These are phyloP conservation scores for Knufia fluminis DNA, from an alignment of 2,329 filamentous ascomycete genomes.

Conservation along the genomic window DNA sequence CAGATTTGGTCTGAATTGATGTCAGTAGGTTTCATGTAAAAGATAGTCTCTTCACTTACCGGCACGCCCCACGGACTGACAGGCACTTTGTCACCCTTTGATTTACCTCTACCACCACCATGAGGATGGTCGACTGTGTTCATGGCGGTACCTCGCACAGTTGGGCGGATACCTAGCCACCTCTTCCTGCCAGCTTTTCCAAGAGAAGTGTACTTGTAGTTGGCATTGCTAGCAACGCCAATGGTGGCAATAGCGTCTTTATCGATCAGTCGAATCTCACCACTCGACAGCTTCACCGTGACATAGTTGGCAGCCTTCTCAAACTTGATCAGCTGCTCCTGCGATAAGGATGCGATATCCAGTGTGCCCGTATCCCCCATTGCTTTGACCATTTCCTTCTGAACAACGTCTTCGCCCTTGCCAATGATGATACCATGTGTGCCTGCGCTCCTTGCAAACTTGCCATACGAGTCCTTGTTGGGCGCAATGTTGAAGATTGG, in stretches of 20 bases:
- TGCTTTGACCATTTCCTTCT: slow-evolving; percentile 25
- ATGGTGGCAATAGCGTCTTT: slow-evolving; percentile 92
- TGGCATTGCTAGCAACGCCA: slow-evolving; percentile 84
- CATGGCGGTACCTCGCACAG: slow-evolving; percentile 96
- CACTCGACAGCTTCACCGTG: slow-evolving; percentile 78
- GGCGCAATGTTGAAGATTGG: slow-evolving; percentile 81
- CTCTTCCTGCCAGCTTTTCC: slow-evolving; percentile 91
- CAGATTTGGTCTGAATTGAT: slow-evolving; percentile 42
- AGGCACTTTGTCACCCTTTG: slow-evolving; percentile 92
- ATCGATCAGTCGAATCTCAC: slow-evolving; percentile 80
- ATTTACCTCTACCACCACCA: slow-evolving; percentile 97
- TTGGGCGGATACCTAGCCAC: slow-evolving; percentile 90
- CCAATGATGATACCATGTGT: slow-evolving; percentile 82
- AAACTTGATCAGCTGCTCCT: slow-evolving; percentile 31
- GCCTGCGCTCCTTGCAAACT: slow-evolving; percentile 90
- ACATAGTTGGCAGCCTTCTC: slow-evolving; percentile 66
- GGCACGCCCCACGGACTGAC: slow-evolving; percentile 94
- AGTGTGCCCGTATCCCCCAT: slow-evolving; percentile 17
- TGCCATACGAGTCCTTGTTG: slow-evolving; percentile 58
- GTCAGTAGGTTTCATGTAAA: slow-evolving; percentile 10
- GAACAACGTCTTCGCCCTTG: slow-evolving; percentile 65
- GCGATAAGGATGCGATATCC: slow-evolving; percentile 29
- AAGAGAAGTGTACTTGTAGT: slow-evolving; percentile 80
- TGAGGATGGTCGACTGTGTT: slow-evolving; percentile 98
- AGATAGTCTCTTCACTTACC: slow-evolving; percentile 48